Evolutionary conservation across 228 moss, liverwort and hornwort species (phyloP).

Genomic region (Sphagnum magellanicum): DNA sequence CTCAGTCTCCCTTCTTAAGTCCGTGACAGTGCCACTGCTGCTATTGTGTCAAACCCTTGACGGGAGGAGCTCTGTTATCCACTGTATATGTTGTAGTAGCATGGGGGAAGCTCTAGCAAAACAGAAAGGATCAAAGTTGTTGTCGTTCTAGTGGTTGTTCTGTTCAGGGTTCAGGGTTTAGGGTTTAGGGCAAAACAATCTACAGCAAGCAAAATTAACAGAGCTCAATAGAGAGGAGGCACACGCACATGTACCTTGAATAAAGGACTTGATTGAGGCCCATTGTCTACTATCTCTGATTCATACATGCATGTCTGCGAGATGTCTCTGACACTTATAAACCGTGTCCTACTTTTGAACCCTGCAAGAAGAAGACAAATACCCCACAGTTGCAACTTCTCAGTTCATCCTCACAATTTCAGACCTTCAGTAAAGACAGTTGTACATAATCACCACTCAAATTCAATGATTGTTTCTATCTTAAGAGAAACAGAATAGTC

Average conservation of each 20-base stretch:
- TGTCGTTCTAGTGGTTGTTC: too few relatives aligned
- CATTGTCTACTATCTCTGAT: constrained; percentile 42
- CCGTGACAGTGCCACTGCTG: too few relatives aligned
- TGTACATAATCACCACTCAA: background rate
- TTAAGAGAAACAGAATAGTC: background rate
- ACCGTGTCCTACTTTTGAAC: constrained; percentile 38
- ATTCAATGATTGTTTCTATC: background rate
- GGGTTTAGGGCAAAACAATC: too few relatives aligned
- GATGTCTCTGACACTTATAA: constrained; percentile 29
- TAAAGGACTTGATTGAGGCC: constrained; percentile 21
- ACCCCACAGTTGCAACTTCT: background rate
- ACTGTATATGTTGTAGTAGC: too few relatives aligned
- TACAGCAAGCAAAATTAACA: too few relatives aligned
- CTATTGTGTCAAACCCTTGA: too few relatives aligned
- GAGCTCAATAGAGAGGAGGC: too few relatives aligned
- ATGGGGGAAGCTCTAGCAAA: too few relatives aligned
- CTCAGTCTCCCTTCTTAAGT: too few relatives aligned
- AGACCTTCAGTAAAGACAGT: background rate
- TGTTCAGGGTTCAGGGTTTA: too few relatives aligned
- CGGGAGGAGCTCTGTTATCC: too few relatives aligned
- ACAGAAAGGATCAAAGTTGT: too few relatives aligned
- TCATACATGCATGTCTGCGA: constrained; percentile 27
- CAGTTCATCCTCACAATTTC: background rate
- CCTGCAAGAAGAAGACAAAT: constrained; percentile 12
- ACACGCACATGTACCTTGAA: constrained; percentile 29